Percentiles rank a stretch among this genome's conserved stretches.
These are phyloP conservation scores for Boletus pseudo-olivaceus DNA, from an alignment of 768 basidiomycete genomes.

Conservation along the genomic window DNA sequence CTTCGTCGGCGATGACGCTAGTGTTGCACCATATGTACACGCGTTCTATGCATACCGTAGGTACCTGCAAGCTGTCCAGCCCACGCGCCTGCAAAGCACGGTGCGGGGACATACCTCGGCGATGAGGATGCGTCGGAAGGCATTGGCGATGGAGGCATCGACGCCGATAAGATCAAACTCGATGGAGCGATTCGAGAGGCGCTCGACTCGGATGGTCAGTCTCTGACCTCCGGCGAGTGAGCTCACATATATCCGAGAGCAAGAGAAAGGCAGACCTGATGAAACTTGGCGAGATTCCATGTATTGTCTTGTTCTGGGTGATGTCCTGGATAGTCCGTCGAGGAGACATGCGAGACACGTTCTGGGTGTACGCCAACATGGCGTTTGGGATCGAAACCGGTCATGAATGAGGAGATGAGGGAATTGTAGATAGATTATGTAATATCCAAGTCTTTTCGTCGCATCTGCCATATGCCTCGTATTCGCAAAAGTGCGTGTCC, in stretches of 20 bases:
- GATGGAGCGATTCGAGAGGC: constrained; percentile 77
- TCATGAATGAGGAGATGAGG: constrained; percentile 4
- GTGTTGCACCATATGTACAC: constrained; percentile 96
- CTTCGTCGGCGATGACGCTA: constrained; percentile 89
- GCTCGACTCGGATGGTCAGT: constrained; percentile 68
- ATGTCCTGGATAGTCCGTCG: constrained; percentile 88
- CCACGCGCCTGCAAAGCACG: background rate
- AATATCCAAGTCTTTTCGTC: constrained; percentile 6
- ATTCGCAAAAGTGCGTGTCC: constrained; percentile 61
- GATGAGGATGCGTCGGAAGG: constrained; percentile 86
- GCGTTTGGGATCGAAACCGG: constrained; percentile 38
- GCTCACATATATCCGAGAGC: background rate
- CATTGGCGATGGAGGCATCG: constrained; percentile 95
- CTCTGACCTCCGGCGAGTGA: constrained; percentile 44
- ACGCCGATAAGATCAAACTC: constrained; percentile 96
- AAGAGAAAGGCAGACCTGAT: constrained; percentile 51
- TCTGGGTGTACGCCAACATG: constrained; percentile 71
- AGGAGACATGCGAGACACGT: constrained; percentile 75
- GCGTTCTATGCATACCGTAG: constrained; percentile 85
- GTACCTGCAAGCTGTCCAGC: constrained; percentile 54
- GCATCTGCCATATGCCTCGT: constrained; percentile 46
- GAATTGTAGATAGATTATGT: constrained; percentile 14
- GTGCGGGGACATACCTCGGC: constrained; percentile 66
- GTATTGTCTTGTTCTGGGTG: constrained; percentile 80
- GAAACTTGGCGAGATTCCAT: constrained; percentile 77